Conservation (phyloP, 345 rosid species). For the Camelina neglecta region DNA sequence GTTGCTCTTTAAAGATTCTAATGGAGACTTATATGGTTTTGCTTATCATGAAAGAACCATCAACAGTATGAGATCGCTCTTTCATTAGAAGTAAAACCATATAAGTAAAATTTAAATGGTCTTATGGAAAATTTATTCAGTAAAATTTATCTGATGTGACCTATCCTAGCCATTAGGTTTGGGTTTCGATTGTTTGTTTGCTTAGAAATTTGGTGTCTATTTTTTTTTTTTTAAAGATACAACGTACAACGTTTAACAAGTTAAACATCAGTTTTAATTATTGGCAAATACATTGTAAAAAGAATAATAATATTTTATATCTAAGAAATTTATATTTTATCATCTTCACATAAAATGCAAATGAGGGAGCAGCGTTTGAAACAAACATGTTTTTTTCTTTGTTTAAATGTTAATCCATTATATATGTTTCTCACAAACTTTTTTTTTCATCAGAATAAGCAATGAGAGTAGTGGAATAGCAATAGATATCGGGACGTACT, state of each 20-base stretch:
- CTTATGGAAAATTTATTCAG: no score
- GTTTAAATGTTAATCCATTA: background rate
- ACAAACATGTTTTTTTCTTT: background rate
- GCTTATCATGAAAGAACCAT: no score
- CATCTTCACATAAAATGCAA: background rate
- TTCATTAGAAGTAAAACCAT: no score
- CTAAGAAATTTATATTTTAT: background rate
- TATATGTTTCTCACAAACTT: background rate
- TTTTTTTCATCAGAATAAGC: conserved; percentile 24
- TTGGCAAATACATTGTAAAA: background rate
- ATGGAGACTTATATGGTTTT: no score
- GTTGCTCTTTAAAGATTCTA: background rate
- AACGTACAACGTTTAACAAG: background rate
- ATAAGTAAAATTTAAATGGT: no score
- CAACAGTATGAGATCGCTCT: no score
- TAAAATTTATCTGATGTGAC: background rate
- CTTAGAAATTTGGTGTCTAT: background rate
- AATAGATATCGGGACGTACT: conserved; percentile 45
- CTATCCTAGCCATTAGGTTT: background rate
- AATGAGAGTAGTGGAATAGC: conserved; percentile 27
- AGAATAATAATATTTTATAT: background rate
- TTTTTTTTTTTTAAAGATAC: background rate
- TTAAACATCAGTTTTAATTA: background rate
- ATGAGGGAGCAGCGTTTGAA: background rate
- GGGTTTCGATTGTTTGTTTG: background rate